Conservation (phyloP, 1,284 basidiomycete species). For the Tilletia caries region DNA sequence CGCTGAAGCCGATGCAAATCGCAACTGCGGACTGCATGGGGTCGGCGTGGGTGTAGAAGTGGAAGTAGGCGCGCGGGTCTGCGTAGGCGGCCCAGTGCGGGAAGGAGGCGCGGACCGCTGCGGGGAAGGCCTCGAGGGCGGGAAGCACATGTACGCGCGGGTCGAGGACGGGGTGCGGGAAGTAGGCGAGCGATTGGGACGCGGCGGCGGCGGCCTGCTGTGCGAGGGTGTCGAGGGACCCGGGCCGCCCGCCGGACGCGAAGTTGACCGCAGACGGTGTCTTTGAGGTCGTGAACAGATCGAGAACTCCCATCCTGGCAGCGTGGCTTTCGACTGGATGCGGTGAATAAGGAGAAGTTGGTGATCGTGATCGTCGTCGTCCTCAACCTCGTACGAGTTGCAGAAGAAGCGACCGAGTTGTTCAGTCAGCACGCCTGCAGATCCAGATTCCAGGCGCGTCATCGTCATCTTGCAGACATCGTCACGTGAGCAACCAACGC, state of each 20-base stretch:
- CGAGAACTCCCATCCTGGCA: conserved; percentile 8
- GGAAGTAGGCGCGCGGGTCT: conserved; percentile 25
- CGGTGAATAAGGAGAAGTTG: no score
- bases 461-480: no score
- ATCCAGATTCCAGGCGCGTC: no score
- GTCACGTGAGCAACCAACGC: no score
- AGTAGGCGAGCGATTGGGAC: not conserved
- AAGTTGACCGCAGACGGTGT: conserved; percentile 1
- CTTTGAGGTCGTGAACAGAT: conserved; percentile 11
- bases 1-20: conserved; percentile 35
- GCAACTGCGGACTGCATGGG: conserved; percentile 38
- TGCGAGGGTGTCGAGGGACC: conserved; percentile 5
- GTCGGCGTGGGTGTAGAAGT: conserved; percentile 37
- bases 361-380: no score
- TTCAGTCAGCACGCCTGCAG: no score
- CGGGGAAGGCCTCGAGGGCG: conserved; percentile 27
- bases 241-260: not conserved
- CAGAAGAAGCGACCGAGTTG: no score
- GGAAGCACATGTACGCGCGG: conserved; percentile 30
- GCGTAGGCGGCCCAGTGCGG: conserved; percentile 2
- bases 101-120: conserved; percentile 26
- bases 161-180: conserved; percentile 30
- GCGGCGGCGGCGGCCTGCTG: conserved; percentile 9
- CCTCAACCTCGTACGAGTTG: no score
- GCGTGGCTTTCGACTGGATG: no score